These are phyloP conservation scores for Eucalyptus sp. DNA, from an alignment of 345 rosid genomes.

Conservation along the genomic window DNA sequence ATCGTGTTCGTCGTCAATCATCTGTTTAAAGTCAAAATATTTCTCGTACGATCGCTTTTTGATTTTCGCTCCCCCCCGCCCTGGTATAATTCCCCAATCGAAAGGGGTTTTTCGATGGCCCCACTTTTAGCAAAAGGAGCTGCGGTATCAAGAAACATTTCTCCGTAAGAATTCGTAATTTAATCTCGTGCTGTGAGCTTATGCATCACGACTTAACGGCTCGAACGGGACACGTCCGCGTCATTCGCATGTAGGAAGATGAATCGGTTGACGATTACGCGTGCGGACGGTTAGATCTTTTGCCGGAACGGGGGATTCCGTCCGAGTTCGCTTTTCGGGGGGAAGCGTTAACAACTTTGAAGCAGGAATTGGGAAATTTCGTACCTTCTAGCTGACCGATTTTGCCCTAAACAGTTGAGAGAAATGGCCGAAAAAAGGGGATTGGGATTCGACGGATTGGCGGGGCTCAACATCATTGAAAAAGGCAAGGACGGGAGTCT, in stretches of 20 bases:
- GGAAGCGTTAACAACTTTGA: background rate
- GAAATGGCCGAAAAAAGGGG: background rate
- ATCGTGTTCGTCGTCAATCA: background rate
- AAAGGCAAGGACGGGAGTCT: background rate
- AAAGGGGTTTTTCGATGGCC: background rate
- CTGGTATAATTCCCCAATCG: background rate
- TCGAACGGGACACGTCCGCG: background rate
- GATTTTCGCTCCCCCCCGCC: background rate
- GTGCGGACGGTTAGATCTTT: background rate
- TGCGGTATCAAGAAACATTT: too few relatives aligned
- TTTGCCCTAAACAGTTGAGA: background rate
- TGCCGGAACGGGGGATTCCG: background rate
- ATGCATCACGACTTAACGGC: rapidly evolving
- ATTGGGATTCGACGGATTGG: background rate
- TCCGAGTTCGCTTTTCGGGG: background rate
- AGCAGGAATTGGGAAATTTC: background rate
- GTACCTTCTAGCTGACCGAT: background rate
- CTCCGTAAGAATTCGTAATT: background rate
- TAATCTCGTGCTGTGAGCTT: rapidly evolving
- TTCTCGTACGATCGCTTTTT: background rate
- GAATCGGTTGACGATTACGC: background rate
- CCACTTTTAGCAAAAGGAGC: background rate
- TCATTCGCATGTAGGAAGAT: background rate
- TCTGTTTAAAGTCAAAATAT: background rate
- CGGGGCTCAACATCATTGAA: background rate